Percentiles rank a stretch among this genome's conserved stretches.
These are phyloP conservation scores for Boletus insuetus DNA, from an alignment of 768 basidiomycete species.

Conservation along the genomic window DNA sequence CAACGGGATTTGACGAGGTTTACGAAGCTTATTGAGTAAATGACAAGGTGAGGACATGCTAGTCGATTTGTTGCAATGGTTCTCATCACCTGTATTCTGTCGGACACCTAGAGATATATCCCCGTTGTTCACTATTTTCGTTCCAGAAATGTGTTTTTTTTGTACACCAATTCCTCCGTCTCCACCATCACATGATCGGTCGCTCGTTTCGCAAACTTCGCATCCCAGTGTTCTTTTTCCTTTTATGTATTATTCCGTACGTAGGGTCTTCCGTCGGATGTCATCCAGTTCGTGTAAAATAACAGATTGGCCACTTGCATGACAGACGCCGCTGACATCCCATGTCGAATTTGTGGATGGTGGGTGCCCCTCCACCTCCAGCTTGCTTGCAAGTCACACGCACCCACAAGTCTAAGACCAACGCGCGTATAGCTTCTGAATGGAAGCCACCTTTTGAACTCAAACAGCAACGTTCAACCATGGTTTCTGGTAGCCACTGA, in stretches of 20 bases:
- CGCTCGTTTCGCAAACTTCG: too few relatives aligned
- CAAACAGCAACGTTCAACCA: background rate
- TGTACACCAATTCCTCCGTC: background rate
- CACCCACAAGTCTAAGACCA: background rate
- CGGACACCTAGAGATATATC: background rate
- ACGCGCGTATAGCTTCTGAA: background rate
- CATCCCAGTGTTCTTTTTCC: background rate
- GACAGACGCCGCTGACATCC: background rate
- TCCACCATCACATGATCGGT: background rate
- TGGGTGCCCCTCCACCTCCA: too few relatives aligned
- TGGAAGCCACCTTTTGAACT: conserved; percentile 1
- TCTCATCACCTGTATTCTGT: background rate
- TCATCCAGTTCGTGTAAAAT: too few relatives aligned
- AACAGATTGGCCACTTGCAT: background rate
- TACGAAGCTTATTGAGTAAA: conserved; percentile 11
- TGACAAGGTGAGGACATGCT: conserved; percentile 3
- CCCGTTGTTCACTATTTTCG: conserved; percentile 1
- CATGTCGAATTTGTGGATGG: background rate
- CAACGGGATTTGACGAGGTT: conserved; percentile 27
- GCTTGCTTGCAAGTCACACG: background rate
- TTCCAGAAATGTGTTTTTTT: conserved; percentile 3
- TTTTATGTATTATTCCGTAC: conserved; percentile 6
- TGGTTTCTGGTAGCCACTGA: background rate
- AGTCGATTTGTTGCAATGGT: background rate
- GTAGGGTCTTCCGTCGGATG: background rate